A percentile compares a stretch with the other conserved stretches of the same genome.
These are phyloP conservation scores for Ustilago tritici DNA, from an alignment of 1,284 basidiomycete species.

Conservation along the genomic window DNA sequence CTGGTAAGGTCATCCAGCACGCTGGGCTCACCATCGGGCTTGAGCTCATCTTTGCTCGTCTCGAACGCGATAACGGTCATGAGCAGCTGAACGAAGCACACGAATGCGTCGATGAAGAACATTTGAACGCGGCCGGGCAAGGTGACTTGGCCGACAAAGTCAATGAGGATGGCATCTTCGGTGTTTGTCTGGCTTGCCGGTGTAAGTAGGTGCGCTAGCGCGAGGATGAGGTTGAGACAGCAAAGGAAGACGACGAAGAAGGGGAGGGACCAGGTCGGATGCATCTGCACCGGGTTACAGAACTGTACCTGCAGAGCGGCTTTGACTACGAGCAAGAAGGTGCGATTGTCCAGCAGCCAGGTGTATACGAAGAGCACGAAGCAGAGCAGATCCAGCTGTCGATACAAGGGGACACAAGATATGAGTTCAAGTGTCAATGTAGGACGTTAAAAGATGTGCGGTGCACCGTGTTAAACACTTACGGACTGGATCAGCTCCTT, in stretches of 20 bases:
- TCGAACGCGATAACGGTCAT: conserved; percentile 48
- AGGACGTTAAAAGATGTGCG: too few species aligned
- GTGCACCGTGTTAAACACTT: conserved; percentile 7
- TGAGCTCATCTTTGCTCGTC: conserved; percentile 37
- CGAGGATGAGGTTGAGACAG: conserved; percentile 37
- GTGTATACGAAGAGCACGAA: conserved; percentile 57
- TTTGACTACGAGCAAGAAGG: conserved; percentile 45
- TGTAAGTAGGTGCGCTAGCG: conserved; percentile 32
- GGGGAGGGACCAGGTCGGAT: conserved; percentile 43
- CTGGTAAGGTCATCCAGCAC: conserved; percentile 30
- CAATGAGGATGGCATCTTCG: conserved; percentile 48
- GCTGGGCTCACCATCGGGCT: conserved; percentile 36
- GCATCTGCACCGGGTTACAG: conserved; percentile 48
- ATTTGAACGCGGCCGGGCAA: conserved; percentile 44
- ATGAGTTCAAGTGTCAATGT: neutral
- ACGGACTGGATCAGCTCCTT: conserved; percentile 53
- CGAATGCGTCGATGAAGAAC: conserved; percentile 33
- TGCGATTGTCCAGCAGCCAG: conserved; percentile 55
- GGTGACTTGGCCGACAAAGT: conserved; percentile 56
- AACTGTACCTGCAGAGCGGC: conserved; percentile 48
- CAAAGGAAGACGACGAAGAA: conserved; percentile 44
- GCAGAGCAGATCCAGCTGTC: conserved; percentile 53
- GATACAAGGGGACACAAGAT: neutral
- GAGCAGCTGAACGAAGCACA: conserved; percentile 42
- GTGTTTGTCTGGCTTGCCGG: conserved; percentile 16